Base-by-base conservation (phyloP, 2,329 filamentous ascomycete species). In the Xylariaceae sp. region DNA sequence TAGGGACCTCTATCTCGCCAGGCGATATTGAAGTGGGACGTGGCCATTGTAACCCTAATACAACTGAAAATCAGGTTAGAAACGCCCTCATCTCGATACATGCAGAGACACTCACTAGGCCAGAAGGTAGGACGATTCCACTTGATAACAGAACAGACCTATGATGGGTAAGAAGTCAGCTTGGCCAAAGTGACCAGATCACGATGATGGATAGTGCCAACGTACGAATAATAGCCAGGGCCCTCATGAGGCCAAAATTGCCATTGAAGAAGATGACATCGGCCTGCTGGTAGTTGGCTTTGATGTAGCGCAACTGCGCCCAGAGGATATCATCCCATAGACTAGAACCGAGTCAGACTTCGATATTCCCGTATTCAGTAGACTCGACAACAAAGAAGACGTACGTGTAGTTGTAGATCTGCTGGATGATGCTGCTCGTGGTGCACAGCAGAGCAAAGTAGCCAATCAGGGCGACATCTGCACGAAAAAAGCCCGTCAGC, bases 251-350 rank as follows among this genome's bases (percentile, higher is more conserved):
- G 3, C 67, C 67, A 17, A 67, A 67, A 44, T 67, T 68, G 9
- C 66, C 67, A 61, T 67, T 67, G 7, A 67, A 64, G 56, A 67
- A 68, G 2, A 64, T 58, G 15, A 68, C 66, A n/a, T 68, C 67
- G 37, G 67, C 66, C 56, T 67, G 67, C 4, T 62, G 23, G 53
- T 60, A 66, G 47, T 67, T 63, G 42, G 64, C 64, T 49, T 67
- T 66, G 51, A 67, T 68, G 44, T 68, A 67, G 47, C 55, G 53
- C 15, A 68, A 50, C 13, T 67, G 66, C 30, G 55, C 58, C 64
- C 67, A 67, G 45, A 64, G 58, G 2, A 68, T 50, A 54, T 68
- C 63, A 53, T 59, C 37, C 63, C 62, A 68, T 18, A 60, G 23
- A 30, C 66, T 67, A 37, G 4, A 50, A 44, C 17, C 53, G 18